Evolutionary conservation across 768 basidiomycete genomes (phyloP), one percentile per base, ranked within the genome.

Genomic region (Pleurotus tuber-regium): DNA sequence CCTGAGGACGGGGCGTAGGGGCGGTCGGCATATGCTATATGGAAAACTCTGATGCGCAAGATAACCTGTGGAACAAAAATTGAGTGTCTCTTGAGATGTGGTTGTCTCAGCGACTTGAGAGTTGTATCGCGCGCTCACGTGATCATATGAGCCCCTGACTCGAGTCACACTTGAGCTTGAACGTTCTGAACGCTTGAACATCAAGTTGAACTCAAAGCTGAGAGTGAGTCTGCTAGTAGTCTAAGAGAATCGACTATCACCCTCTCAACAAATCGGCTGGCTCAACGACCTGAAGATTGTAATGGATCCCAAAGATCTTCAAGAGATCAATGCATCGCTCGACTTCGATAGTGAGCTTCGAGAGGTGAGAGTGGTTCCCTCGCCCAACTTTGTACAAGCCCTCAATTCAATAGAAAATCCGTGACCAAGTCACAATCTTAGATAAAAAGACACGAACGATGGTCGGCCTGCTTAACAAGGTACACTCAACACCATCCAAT

Each of bases 391-490:
- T 18, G 14, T 7, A 21, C 43, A 10, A 21, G 26, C 42, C 50
- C 24, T 44, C 23, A 16, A 35, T 25, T 53, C 51, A 40, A 26
- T 65, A 92, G 90, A 88, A 82, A 84, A 86, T 92, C 68, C 87
- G 80, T 59, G 87, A 88, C 24, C 82, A 87, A 65, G 84, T 87
- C 31, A 76, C 74, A 21, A 80, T 84, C 60, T 72, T 92, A 2
- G 89, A 92, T 66, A 90, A 86, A 68, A 86, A 84, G 62, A 75
- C 82, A 5, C 79, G 90, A 14, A 75, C 74, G 2, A 83, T 90
- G 73, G 72, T 79, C n/a, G 87, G 87, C n/a, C 63, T 82, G 35
- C 71, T 92, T 50, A 90, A 87, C 71, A 87, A 81, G 58, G 82
- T 92, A 10, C 90, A 92, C 60, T 89, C 87, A 4, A 92, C 89